phyloP scores from a whole-genome alignment of 495 filamentous ascomycete genomes.

The Hypoxylon fuscum region DNA sequence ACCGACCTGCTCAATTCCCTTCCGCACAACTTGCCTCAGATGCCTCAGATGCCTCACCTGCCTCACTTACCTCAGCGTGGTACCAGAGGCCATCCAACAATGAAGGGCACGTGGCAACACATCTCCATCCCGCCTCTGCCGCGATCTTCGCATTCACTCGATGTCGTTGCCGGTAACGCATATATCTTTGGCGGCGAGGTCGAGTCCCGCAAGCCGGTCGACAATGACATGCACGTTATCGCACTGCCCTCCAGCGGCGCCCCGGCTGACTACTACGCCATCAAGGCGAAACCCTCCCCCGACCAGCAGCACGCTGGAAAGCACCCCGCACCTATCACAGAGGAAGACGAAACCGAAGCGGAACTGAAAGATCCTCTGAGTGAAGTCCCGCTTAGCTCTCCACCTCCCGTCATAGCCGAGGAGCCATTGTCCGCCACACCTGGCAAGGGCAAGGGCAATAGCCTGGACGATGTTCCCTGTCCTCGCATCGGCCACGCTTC shows the following conservation, averaged over 20 bases:
- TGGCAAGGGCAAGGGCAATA: conserved; percentile 45
- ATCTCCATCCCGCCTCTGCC: conserved; percentile 64
- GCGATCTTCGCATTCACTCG: conserved; percentile 74
- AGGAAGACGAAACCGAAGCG: conserved; percentile 49
- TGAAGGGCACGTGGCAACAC: conserved; percentile 68
- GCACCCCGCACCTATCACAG: conserved; percentile 47
- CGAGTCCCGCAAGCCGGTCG: conserved; percentile 61
- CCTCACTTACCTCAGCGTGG: conserved; percentile 29
- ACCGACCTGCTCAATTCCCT: conserved; percentile 53
- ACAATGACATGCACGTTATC: conserved; percentile 76
- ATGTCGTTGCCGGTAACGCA: conserved; percentile 69
- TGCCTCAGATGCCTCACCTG: conserved; percentile 37
- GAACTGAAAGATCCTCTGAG: conserved; percentile 35
- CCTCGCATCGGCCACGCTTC: conserved; percentile 67
- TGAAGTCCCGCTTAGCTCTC: conserved; percentile 36
- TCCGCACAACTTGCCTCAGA: conserved; percentile 47
- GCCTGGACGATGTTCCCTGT: conserved; percentile 51
- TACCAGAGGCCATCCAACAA: conserved; percentile 31
- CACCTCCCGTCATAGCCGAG: conserved; percentile 1
- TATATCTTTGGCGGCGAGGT: conserved; percentile 76
- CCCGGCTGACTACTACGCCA: conserved; percentile 64
- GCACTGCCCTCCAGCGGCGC: conserved; percentile 63
- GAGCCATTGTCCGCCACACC: conserved; percentile 19
- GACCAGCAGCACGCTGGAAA: conserved; percentile 6
- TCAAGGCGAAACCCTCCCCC: conserved; percentile 54